phyloP scores from a whole-genome alignment of 495 filamentous ascomycete genomes.

The Tuber aestivum region DNA sequence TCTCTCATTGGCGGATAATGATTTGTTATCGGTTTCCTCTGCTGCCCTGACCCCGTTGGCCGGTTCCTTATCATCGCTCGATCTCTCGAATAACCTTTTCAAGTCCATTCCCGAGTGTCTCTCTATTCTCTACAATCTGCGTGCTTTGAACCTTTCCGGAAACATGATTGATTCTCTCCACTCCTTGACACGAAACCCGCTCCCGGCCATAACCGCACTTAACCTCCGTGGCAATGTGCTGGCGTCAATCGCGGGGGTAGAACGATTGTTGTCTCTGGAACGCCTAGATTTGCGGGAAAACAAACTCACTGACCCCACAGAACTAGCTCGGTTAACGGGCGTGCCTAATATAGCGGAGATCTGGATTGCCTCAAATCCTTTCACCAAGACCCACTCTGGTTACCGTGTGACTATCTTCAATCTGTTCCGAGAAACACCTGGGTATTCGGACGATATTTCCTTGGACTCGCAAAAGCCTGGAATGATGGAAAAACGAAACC shows the following conservation, averaged over 20 bases:
- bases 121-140: constrained; percentile 69
- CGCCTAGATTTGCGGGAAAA: constrained; percentile 90
- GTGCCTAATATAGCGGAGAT: constrained; percentile 88
- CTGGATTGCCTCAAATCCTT: constrained; percentile 84
- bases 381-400: constrained; percentile 70
- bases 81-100: constrained; percentile 87
- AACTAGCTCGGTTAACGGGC: constrained; percentile 80
- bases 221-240: constrained; percentile 89
- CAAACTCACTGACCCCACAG: constrained; percentile 78
- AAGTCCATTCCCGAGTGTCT: constrained; percentile 85
- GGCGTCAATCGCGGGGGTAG: constrained; percentile 80
- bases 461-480: constrained; percentile 78
- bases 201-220: constrained; percentile 87
- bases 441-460: constrained; percentile 81
- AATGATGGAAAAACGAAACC: constrained; percentile 72
- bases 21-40: constrained; percentile 68
- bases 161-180: constrained; percentile 97
- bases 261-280: constrained; percentile 80
- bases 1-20: constrained; percentile 86
- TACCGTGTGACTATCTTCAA: constrained; percentile 93
- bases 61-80: constrained; percentile 79
- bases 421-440: constrained; percentile 85
- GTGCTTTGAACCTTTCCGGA: constrained; percentile 83
- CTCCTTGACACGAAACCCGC: constrained; percentile 74
- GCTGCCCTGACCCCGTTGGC: constrained; percentile 72